A percentile compares a stretch with the other conserved stretches of the same genome.
Evolutionary conservation across 495 filamentous ascomycete species (phyloP).

Genomic region (Aspergillus cavernicola): DNA sequence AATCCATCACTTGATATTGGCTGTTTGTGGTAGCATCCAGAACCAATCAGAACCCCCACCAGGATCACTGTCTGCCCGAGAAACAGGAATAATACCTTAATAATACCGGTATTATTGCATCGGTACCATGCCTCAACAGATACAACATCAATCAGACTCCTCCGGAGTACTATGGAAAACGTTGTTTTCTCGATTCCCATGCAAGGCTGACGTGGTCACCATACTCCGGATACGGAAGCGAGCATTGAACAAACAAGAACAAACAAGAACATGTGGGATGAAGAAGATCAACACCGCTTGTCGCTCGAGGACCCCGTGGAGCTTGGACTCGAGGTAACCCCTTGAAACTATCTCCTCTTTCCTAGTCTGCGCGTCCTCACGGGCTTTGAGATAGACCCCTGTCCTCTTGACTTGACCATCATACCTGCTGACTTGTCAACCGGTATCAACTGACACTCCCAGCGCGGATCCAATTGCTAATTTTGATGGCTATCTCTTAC

Average conservation of each 20-base stretch:
- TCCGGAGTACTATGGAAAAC: too few species aligned
- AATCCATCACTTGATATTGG: not conserved
- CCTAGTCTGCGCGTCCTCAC: not conserved
- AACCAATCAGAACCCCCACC: not conserved
- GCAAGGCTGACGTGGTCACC: too few species aligned
- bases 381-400: not conserved
- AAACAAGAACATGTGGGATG: not conserved
- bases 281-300: not conserved
- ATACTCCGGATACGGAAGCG: not conserved
- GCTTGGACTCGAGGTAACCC: not conserved
- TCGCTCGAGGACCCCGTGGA: not conserved
- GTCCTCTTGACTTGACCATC: not conserved
- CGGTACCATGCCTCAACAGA: not conserved
- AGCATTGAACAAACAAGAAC: not conserved
- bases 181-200: too few species aligned
- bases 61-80: not conserved
- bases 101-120: constrained; percentile 14
- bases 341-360: constrained; percentile 8
- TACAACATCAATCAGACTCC: not conserved
- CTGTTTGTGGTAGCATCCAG: not conserved
- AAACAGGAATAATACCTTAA: constrained; percentile 1
- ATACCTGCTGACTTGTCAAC: constrained; percentile 1
- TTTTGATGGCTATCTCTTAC: not conserved
- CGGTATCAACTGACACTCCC: not conserved
- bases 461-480: not conserved